phyloP scores from a whole-genome alignment of 257 asterid species.

The Haberlea rhodopensis region DNA sequence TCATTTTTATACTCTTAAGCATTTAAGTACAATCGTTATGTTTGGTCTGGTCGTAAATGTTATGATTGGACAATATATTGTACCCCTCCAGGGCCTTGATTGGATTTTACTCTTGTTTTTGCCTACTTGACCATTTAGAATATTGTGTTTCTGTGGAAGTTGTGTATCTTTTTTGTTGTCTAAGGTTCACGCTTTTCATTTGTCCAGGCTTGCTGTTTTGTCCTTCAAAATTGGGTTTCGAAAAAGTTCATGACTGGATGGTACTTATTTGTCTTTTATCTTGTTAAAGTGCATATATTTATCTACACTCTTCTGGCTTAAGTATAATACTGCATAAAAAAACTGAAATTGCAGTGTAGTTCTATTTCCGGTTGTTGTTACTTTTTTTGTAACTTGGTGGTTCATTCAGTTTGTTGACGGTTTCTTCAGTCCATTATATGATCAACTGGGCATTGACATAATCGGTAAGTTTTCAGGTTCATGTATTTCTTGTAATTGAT shows the following conservation, averaged over 20 bases:
- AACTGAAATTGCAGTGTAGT: conserved; percentile 67
- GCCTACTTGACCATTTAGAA: conserved; percentile 4
- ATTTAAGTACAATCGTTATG: no score
- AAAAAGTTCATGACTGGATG: conserved; percentile 99
- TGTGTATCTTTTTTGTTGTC: conserved; percentile 10
- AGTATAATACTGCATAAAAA: conserved; percentile 22
- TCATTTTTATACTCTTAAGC: no score
- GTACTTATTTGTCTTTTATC: conserved; percentile 38
- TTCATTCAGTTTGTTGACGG: conserved; percentile 94
- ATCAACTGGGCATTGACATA: conserved; percentile 70
- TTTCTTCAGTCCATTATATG: conserved; percentile 93
- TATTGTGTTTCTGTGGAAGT: not conserved
- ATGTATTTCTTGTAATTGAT: not conserved
- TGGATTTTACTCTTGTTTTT: conserved; percentile 12
- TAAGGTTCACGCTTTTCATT: conserved; percentile 21
- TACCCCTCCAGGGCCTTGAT: not conserved
- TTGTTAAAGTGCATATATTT: conserved; percentile 5
- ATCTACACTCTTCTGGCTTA: conserved; percentile 8
- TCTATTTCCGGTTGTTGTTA: conserved; percentile 86
- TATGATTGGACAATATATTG: no score
- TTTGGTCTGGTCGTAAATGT: no score
- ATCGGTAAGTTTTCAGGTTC: conserved; percentile 52
- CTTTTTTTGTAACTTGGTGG: conserved; percentile 94
- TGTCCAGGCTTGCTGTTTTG: conserved; percentile 82
- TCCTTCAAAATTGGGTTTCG: conserved; percentile 90